Evolutionary conservation across 2,329 filamentous ascomycete species (phyloP), one percentile per base, ranked within the genome.

Genomic region (Xylariales sp.): DNA sequence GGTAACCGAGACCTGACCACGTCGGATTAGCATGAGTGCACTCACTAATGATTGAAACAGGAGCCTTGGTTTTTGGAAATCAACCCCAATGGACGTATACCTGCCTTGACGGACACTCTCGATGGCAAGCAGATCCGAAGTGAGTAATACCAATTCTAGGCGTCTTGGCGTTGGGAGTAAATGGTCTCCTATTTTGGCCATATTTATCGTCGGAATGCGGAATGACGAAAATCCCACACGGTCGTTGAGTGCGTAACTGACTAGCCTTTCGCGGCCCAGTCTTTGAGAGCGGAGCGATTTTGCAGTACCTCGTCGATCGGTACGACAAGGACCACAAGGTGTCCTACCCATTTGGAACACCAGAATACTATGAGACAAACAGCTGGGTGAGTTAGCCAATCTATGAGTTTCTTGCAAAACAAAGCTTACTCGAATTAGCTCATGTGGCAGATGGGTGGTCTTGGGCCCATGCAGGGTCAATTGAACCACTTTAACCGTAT

Each of bases 61-160:
- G 83, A 95, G 79, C 88, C 88, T 16, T 97, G 93, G 93, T 97
- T 95, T 81, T 86, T 97, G 34, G 89, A 90, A 60, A 97, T 97
- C 82, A 97, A 97, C 81, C 94, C 94, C 71, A 97, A 97, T 79
- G 94, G 94, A 71, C 91, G 94, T 72, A 97, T 97, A 74, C 94
- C 94, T 3, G 94, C 94, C 65, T 75, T 97, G 58, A 96, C 92
- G 7, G 94, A 97, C 80, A 92, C 85, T 6, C 91, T 92, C 78
- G 83, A 96, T 78, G 92, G 93, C 73, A 83, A 91, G 78, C 83
- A 84, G 41, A 93, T 97, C 77, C 85, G 87, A 65, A 79, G 67
- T 69, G 28, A 64, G 67, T 58, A 52, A 30, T 32, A 7, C 3
- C 14, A 34, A 14, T 14, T 23, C 12, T 28, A 41, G 23, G 41